These are phyloP conservation scores for Debaryomyces tyrocola DNA, from an alignment of 805 yeast species.

Conservation along the genomic window DNA sequence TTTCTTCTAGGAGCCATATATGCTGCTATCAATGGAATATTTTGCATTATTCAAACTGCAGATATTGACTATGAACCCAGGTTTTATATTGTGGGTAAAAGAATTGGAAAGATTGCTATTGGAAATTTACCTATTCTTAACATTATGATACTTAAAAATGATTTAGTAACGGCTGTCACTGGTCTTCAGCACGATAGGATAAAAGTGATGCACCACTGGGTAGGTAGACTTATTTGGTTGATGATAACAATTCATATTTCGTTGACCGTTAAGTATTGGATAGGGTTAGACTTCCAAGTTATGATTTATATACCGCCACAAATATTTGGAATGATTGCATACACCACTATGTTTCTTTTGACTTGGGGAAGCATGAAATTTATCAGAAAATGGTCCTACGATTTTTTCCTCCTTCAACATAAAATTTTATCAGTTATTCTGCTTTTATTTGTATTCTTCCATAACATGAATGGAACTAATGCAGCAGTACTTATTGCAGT, in stretches of 20 bases:
- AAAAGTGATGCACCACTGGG: constrained; percentile 43
- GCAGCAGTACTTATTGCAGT: constrained; percentile 40
- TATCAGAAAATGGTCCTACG: constrained; percentile 40
- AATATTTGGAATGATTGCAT: constrained; percentile 49
- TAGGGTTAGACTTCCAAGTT: constrained; percentile 31
- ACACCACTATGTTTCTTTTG: constrained; percentile 35
- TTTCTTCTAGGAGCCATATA: constrained; percentile 26
- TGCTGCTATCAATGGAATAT: constrained; percentile 25
- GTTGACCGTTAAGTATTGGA: constrained; percentile 40
- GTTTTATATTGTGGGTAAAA: constrained; percentile 40
- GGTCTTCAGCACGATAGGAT: constrained; percentile 45
- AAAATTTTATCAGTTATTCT: constrained; percentile 40
- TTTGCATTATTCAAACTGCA: constrained; percentile 29
- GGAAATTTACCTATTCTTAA: constrained; percentile 41
- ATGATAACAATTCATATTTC: constrained; percentile 36
- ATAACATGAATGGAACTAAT: constrained; percentile 30
- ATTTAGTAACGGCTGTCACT: constrained; percentile 35
- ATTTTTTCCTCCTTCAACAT: constrained; percentile 45
- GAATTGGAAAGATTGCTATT: constrained; percentile 39
- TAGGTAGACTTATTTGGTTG: constrained; percentile 39
- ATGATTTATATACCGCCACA: constrained; percentile 50
- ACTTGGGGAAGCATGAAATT: constrained; percentile 35
- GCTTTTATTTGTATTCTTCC: constrained; percentile 43
- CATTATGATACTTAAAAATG: constrained; percentile 39
- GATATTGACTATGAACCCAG: constrained; percentile 42